Evolutionary conservation across 2,329 filamentous ascomycete species (phyloP), one percentile per base, ranked within the genome.

Genomic region (Botrytis fragariae): DNA sequence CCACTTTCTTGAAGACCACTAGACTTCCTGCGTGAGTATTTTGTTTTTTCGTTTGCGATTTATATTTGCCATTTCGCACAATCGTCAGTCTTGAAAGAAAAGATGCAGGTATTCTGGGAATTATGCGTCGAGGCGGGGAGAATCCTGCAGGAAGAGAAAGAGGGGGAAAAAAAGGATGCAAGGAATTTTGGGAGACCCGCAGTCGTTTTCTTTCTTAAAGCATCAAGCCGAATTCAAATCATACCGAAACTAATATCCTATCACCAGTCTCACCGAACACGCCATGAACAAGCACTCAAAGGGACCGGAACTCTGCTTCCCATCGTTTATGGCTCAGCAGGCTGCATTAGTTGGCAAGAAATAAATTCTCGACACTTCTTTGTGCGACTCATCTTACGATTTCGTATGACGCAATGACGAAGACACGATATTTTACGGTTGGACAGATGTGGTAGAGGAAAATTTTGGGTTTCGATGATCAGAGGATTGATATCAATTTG

Each of bases 231-330:
- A 57, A 12, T 16, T 7, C 35, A 45, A 45, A 45, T 8, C 39
- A 59, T 10, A 61, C 35, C 20, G 14, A 45, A 44, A 64, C 70
- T 72, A 54, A 72, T 35, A 67, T 54, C 3, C 25, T 37, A 65
- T 35, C 9, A 45, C 60, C 76, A 90, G 88, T 76, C 88, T 94
- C 75, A 88, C 86, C 74, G 88, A 91, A 80, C 92, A 95, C 82
- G 91, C 92, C 75, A 81, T 83, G 76, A 93, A 93, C 84, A 94
- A 93, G 86, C 92, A 95, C 85, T 90, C 84, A 85, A 93, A 93
- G 85, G 86, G 86, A 60, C 85, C 93, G 42, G 81, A 86, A 69
- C 91, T 93, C 60, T 94, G 92, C 84, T 95, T 95, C 84, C 90
- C 90, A 14, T 42, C 45, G 44, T 72, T 65, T 35, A 20, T 72